Percentiles rank a stretch among this genome's conserved stretches.
These are phyloP conservation scores for Euphrasia arctica DNA, from an alignment of 305 asterid genomes.

Conservation along the genomic window DNA sequence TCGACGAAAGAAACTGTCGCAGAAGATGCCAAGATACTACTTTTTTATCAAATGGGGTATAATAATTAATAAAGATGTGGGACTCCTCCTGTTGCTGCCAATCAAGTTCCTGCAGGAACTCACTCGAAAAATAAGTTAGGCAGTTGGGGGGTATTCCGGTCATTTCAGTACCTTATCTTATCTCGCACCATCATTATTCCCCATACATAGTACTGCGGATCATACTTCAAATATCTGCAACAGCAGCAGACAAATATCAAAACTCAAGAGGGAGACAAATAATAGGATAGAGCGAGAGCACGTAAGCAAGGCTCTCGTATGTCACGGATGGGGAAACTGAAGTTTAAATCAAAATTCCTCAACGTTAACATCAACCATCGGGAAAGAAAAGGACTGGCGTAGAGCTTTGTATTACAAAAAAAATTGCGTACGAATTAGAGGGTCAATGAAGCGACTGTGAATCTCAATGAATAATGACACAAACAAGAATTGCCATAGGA, in stretches of 20 bases:
- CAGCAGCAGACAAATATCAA: neutral
- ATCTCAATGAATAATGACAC: constrained; percentile 5
- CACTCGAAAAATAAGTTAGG: neutral
- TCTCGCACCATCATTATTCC: neutral
- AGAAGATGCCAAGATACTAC: neutral
- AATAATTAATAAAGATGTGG: neutral
- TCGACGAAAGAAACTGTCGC: neutral
- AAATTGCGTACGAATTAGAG: constrained; percentile 5
- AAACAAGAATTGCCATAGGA: constrained; percentile 4
- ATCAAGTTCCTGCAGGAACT: neutral
- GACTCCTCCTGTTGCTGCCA: neutral
- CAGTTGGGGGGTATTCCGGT: neutral
- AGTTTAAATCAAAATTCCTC: constrained; percentile 15
- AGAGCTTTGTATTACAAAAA: constrained; percentile 16
- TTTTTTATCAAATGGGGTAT: neutral
- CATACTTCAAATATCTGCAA: neutral
- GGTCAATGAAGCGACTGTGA: constrained; percentile 19
- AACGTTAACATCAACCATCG: constrained; percentile 23
- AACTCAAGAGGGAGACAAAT: neutral
- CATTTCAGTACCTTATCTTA: neutral
- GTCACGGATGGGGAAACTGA: constrained; percentile 11
- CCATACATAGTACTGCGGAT: neutral
- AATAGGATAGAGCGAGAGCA: neutral
- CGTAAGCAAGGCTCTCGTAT: constrained; percentile 4
- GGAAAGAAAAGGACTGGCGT: constrained; percentile 23